phyloP scores from a whole-genome alignment of 306 rosid species.

The Dalbergia oliveri region DNA sequence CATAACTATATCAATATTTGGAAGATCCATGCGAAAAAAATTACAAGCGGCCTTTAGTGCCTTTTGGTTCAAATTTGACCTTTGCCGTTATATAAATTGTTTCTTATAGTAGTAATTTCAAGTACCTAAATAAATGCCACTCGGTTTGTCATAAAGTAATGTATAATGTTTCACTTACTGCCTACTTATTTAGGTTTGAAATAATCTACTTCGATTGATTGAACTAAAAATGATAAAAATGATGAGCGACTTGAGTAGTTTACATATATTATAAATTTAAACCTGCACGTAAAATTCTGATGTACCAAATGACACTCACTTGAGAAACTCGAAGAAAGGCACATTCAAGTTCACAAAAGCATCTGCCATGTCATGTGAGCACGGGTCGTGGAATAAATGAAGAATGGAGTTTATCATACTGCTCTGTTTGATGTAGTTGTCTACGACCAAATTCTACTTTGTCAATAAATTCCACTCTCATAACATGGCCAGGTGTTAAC shows the following conservation, averaged over 20 bases:
- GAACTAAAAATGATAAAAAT: too few relatives aligned
- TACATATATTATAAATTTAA: too few relatives aligned
- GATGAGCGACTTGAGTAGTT: too few relatives aligned
- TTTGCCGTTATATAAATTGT: not conserved
- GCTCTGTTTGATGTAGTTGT: not conserved
- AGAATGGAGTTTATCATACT: not conserved
- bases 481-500: slow-evolving; percentile 12
- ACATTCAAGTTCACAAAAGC: too few relatives aligned
- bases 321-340: too few relatives aligned
- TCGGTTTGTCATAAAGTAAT: too few relatives aligned
- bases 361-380: too few relatives aligned
- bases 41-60: not conserved
- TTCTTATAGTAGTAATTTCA: not conserved
- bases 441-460: slow-evolving; percentile 33
- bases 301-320: not conserved
- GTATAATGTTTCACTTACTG: too few relatives aligned
- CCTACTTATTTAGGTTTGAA: too few relatives aligned
- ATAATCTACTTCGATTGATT: too few relatives aligned
- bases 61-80: not conserved
- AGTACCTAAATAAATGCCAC: not conserved
- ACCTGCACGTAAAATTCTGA: too few relatives aligned
- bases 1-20: not conserved
- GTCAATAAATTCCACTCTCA: slow-evolving; percentile 36
- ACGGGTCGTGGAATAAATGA: too few relatives aligned
- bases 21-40: not conserved